These are phyloP conservation scores for Teunomyces atbi DNA, from an alignment of 805 yeast species.

Conservation along the genomic window DNA sequence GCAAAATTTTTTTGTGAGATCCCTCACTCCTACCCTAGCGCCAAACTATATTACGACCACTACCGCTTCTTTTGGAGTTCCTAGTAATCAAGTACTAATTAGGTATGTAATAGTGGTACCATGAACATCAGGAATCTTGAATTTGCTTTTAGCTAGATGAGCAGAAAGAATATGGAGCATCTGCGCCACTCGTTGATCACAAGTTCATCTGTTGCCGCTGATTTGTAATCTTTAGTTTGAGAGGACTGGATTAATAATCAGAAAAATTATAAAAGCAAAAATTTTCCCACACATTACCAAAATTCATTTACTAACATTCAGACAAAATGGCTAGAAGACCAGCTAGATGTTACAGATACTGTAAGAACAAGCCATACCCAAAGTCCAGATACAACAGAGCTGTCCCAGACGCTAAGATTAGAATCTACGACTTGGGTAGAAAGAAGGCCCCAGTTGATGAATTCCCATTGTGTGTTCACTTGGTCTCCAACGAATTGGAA, in stretches of 20 bases:
- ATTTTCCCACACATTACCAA: not conserved
- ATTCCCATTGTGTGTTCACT: conserved; percentile 99
- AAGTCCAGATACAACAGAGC: conserved; percentile 99
- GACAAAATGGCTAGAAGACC: conserved; percentile 99
- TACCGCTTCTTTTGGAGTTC: conserved; percentile 2
- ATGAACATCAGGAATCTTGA: not conserved
- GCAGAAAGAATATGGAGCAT: not conserved
- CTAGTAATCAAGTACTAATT: conserved; percentile 5
- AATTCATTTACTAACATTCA: conserved; percentile 12
- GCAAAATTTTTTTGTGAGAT: conserved; percentile 1
- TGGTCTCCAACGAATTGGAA: conserved; percentile 98
- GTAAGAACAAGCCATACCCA: conserved; percentile 99
- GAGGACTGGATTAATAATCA: conserved; percentile 1
- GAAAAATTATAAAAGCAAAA: conserved; percentile 2
- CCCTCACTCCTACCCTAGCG: not conserved
- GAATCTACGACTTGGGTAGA: conserved; percentile 99
- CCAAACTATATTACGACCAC: conserved; percentile 1
- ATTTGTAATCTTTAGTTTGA: not conserved
- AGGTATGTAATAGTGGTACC: conserved; percentile 6
- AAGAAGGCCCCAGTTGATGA: conserved; percentile 99
- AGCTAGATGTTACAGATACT: conserved; percentile 99
- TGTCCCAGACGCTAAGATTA: conserved; percentile 99
- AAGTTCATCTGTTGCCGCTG: not conserved
- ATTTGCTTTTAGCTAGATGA: not conserved
- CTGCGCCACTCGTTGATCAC: not conserved